These are phyloP conservation scores for Debaryomyces tyrocola DNA, from an alignment of 805 yeast genomes.

Conservation along the genomic window DNA sequence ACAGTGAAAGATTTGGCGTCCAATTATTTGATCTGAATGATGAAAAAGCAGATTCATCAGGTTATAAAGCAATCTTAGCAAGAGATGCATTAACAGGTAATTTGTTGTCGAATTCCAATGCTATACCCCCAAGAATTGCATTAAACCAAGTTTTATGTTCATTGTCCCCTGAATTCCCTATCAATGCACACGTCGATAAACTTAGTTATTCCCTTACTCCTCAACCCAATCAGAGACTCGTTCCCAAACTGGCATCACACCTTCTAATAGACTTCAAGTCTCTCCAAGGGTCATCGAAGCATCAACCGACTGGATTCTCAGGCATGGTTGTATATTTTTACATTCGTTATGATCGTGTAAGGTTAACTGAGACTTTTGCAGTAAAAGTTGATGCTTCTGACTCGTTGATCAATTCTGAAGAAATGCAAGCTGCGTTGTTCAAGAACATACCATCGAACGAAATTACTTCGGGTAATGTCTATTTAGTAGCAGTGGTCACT, in stretches of 20 bases:
- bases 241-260: constrained; percentile 57
- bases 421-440: constrained; percentile 76
- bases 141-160: constrained; percentile 70
- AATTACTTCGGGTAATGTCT: constrained; percentile 63
- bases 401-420: constrained; percentile 57
- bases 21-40: constrained; percentile 41
- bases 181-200: constrained; percentile 32
- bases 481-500: constrained; percentile 71
- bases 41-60: constrained; percentile 51
- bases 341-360: constrained; percentile 59
- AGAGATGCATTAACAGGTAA: constrained; percentile 63
- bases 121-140: constrained; percentile 60
- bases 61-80: constrained; percentile 66
- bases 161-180: constrained; percentile 70
- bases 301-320: constrained; percentile 64
- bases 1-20: constrained; percentile 39
- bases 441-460: constrained; percentile 71
- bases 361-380: constrained; percentile 79
- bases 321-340: constrained; percentile 75
- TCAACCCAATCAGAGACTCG: constrained; percentile 45
- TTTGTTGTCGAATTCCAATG: constrained; percentile 40
- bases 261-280: constrained; percentile 76
- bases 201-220: constrained; percentile 43
- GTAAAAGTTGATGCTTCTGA: constrained; percentile 61
- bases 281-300: constrained; percentile 56